Conservation (phyloP, 257 asterid genomes). For the Fraxinus cuspidata region DNA sequence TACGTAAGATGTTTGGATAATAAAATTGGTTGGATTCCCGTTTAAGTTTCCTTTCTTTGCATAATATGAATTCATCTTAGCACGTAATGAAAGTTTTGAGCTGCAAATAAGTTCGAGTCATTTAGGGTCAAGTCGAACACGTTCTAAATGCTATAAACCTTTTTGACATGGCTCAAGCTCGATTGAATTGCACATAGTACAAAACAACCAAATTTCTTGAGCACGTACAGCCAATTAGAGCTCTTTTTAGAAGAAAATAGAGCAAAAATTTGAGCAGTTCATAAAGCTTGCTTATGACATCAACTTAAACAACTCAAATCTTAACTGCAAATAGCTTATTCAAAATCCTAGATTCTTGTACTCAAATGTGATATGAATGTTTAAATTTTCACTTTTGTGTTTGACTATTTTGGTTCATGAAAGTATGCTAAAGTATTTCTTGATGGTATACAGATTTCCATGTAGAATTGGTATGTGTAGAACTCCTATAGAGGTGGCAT, state of each 20-base stretch:
- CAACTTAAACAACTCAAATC: background rate
- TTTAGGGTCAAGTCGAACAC: background rate
- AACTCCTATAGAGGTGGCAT: slow-evolving; percentile 40
- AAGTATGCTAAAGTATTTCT: background rate
- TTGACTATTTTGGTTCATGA: background rate
- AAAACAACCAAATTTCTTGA: background rate
- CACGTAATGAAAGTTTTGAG: background rate
- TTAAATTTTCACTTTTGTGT: background rate
- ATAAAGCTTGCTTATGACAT: background rate
- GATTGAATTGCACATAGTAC: background rate
- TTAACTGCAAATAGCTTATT: background rate
- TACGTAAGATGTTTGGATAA: background rate
- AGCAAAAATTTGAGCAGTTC: background rate
- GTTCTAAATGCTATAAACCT: background rate
- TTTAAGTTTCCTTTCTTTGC: too few relatives aligned
- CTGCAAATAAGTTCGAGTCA: background rate
- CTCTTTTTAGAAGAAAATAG: background rate
- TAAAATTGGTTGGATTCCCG: background rate
- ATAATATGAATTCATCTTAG: too few relatives aligned
- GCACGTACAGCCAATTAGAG: background rate
- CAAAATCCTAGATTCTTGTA: background rate
- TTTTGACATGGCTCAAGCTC: background rate
- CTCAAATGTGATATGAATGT: background rate
- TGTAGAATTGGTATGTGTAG: slow-evolving; percentile 41
- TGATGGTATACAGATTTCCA: slow-evolving; percentile 33